Evolutionary conservation across 2,329 filamentous ascomycete species (phyloP).

Genomic region (Ascomycota sp.): DNA sequence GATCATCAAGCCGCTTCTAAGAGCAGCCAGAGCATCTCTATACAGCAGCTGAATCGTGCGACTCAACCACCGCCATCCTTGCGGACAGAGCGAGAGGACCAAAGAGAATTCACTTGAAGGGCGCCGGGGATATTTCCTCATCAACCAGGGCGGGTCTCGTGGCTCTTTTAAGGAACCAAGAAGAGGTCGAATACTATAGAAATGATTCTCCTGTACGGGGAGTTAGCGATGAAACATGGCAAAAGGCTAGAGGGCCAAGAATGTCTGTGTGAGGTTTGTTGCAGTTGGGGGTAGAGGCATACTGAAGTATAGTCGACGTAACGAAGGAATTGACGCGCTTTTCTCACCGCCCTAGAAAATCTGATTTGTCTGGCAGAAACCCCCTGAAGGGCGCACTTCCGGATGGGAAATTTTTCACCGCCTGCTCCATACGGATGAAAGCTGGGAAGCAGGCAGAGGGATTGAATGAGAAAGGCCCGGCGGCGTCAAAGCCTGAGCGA

Average conservation of each 20-base stretch:
- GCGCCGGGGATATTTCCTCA: conserved; percentile 70
- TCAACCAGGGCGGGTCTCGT: conserved; percentile 92
- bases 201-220: conserved; percentile 55
- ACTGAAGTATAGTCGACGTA: conserved; percentile 44
- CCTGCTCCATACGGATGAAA: no score
- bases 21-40: conserved; percentile 31
- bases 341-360: no score
- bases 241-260: no score
- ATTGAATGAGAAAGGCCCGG: no score
- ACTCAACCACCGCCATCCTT: conserved; percentile 36
- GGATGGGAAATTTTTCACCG: no score
- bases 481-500: no score
- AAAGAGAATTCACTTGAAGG: conserved; percentile 65
- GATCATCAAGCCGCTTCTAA: conserved; percentile 80
- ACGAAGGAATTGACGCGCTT: no score
- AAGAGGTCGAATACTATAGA: conserved; percentile 92
- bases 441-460: no score
- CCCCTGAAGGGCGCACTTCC: no score
- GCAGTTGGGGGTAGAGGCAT: conserved; percentile 14
- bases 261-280: conserved; percentile 3
- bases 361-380: no score
- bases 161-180: conserved; percentile 84
- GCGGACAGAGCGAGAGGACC: conserved; percentile 38
- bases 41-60: conserved; percentile 42
- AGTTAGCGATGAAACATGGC: no score